Conservation (phyloP, 495 filamentous ascomycete genomes). For the Bacidia rubella region DNA sequence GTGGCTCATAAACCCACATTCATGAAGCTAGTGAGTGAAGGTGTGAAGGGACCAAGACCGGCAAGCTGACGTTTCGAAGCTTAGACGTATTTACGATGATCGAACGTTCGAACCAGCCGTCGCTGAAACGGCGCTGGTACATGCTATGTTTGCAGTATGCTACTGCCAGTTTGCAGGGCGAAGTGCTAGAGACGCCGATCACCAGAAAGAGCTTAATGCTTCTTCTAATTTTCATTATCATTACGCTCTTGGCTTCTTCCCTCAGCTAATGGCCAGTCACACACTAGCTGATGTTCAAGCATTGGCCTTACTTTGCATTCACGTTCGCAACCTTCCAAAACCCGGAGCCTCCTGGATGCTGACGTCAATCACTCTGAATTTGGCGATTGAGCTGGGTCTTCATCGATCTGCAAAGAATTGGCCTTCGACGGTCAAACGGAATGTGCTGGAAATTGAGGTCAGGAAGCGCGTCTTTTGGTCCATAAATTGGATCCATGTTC, state of each 20-base stretch:
- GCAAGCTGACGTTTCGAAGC: slow-evolving; percentile 6
- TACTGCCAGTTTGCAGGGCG: slow-evolving; percentile 57
- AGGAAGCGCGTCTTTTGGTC: slow-evolving; percentile 68
- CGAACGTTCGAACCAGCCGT: slow-evolving; percentile 41
- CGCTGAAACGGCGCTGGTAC: slow-evolving; percentile 55
- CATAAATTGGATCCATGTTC: slow-evolving; percentile 46
- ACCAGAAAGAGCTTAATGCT: slow-evolving; percentile 39
- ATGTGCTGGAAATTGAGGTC: slow-evolving; percentile 51
- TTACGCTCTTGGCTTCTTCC: slow-evolving; percentile 53
- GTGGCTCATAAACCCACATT: slow-evolving; percentile 60
- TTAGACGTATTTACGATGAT: slow-evolving; percentile 41
- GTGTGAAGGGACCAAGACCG: background rate
- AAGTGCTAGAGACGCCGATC: slow-evolving; percentile 37
- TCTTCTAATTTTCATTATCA: slow-evolving; percentile 63
- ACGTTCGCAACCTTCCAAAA: slow-evolving; percentile 65
- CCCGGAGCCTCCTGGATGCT: slow-evolving; percentile 58
- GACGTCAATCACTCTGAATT: slow-evolving; percentile 41
- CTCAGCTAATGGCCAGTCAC: slow-evolving; percentile 44
- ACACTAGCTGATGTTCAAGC: slow-evolving; percentile 55
- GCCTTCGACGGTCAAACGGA: slow-evolving; percentile 34
- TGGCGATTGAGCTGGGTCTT: slow-evolving; percentile 58
- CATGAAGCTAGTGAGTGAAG: slow-evolving; percentile 44
- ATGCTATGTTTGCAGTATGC: slow-evolving; percentile 67
- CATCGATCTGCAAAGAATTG: slow-evolving; percentile 56
- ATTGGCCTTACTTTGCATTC: slow-evolving; percentile 49